Conservation (phyloP, 1,139 yeast species). For the Yamadazyma conglobata region DNA sequence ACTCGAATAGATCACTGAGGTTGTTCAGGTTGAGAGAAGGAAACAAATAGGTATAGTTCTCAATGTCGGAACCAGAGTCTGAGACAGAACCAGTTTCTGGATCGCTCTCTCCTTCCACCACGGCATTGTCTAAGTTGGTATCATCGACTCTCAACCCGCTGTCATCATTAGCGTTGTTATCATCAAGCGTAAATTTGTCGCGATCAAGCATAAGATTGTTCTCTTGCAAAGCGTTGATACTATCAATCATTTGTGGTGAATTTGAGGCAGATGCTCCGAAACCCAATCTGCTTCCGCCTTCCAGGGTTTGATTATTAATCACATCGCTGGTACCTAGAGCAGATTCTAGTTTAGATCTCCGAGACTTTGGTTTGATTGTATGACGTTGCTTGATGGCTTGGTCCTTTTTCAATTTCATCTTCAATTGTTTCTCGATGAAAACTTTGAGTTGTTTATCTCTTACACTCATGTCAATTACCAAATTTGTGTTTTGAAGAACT, state of each 20-base stretch:
- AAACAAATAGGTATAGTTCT: conserved; percentile 13
- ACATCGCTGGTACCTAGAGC: conserved; percentile 1
- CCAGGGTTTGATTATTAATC: conserved; percentile 5
- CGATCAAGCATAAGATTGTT: conserved; percentile 34
- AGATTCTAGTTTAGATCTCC: conserved; percentile 19
- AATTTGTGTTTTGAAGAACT: conserved; percentile 67
- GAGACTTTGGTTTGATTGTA: conserved; percentile 36
- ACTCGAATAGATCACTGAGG: conserved; percentile 28
- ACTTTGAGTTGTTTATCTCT: conserved; percentile 42
- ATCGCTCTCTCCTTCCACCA: conserved; percentile 18
- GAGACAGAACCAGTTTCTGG: conserved; percentile 17
- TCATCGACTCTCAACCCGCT: conserved; percentile 21
- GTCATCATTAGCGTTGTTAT: conserved; percentile 24
- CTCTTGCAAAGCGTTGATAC: conserved; percentile 29
- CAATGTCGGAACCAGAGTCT: conserved; percentile 19
- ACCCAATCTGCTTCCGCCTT: conserved; percentile 13
- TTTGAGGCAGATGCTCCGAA: conserved; percentile 38
- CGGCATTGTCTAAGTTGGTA: conserved; percentile 19
- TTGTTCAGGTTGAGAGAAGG: conserved; percentile 15
- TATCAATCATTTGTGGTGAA: conserved; percentile 42
- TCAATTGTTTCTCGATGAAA: conserved; percentile 37
- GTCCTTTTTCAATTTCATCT: conserved; percentile 30
- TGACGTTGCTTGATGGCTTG: conserved; percentile 31
- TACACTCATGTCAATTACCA: conserved; percentile 53
- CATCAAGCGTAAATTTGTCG: conserved; percentile 35